These are phyloP conservation scores for Coemansia pectinata DNA, from an alignment of 192 early-diverging fungal species.

Conservation along the genomic window DNA sequence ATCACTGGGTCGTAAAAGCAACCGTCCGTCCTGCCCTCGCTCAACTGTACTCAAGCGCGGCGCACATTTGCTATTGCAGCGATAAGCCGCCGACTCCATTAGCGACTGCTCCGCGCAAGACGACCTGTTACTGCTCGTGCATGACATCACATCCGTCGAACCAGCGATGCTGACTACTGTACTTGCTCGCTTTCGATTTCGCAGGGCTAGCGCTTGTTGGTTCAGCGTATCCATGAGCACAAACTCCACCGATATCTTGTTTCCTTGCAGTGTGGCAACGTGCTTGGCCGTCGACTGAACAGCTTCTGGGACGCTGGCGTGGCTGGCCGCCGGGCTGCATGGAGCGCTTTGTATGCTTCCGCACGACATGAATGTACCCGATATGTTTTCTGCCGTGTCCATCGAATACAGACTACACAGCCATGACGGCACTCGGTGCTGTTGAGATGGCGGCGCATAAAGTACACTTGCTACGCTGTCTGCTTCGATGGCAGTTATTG, in stretches of 20 bases:
- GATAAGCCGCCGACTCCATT: slow-evolving; percentile 23
- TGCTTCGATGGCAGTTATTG: not conserved
- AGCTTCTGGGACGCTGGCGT: not conserved
- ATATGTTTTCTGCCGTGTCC: slow-evolving; percentile 10
- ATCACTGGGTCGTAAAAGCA: slow-evolving; percentile 27
- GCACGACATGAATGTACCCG: slow-evolving; percentile 36
- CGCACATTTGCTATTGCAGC: slow-evolving; percentile 31
- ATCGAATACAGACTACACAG: not conserved
- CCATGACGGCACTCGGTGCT: slow-evolving; percentile 5
- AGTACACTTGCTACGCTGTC: not conserved
- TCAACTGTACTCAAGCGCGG: slow-evolving; percentile 49
- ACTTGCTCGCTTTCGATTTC: not conserved
- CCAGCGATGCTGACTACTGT: slow-evolving; percentile 10
- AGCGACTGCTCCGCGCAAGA: slow-evolving; percentile 18
- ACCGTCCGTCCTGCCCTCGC: slow-evolving; percentile 33
- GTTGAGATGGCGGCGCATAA: not conserved
- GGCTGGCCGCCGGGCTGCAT: not conserved
- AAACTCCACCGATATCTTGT: slow-evolving; percentile 15
- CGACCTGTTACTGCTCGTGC: slow-evolving; percentile 21
- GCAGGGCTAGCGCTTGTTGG: slow-evolving; percentile 8
- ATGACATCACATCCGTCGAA: slow-evolving; percentile 11
- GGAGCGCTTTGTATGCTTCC: slow-evolving; percentile 17
- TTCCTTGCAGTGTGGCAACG: not conserved
- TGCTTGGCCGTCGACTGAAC: not conserved
- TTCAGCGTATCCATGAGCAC: slow-evolving; percentile 17